Base-by-base conservation (phyloP, 2,329 filamentous ascomycete genomes). In the Biscogniauxia marginata region DNA sequence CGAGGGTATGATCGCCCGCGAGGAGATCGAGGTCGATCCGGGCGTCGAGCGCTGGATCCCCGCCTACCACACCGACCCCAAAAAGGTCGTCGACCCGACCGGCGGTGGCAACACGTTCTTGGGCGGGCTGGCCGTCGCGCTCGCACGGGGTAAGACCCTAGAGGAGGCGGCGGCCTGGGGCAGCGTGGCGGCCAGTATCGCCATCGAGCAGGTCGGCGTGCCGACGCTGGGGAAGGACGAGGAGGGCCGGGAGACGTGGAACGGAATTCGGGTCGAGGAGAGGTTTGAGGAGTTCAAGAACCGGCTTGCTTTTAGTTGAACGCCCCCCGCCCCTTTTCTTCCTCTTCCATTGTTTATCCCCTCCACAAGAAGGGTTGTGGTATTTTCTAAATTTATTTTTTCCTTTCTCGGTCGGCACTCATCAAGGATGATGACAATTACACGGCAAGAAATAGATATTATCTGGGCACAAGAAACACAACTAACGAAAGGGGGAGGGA, bases 31-130 rank as follows among this genome's bases (percentile, higher is more conserved):
- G 58, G 75, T 88, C 45, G 82, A 89, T 62, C 83, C 85, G 13
- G 85, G 86, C 3, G 79, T 87, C 52, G 83, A 87, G 65, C 76
- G 80, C 57, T 96, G 91, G 90, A 75, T 96, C 21, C 90, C 90
- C 11, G 89, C 93, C 7, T 93, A 88, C 68, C 89, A 93, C 67
- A 65, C 51, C 1, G 62, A 67, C 7, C 55, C 70, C 4, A 70
- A 75, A 39, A 83, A 77, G 56, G 91, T 97, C 1, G 76, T 95
- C n/a, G 95, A 98, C 72, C 93, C 93, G 0, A 98, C 95, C 0
- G 95, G 95, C 8, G 95, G 92, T 19, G 95, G 95, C 0, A 99
- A 99, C 73, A 87, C 89, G 0, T 98, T 97, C 66, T 78, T 97
- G 21, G 81, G 82, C 20, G 81, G 82, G n/a, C 64, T 86, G 48